Evolutionary conservation across 2,329 filamentous ascomycete genomes (phyloP).

Genomic region (Apiospora sp.): DNA sequence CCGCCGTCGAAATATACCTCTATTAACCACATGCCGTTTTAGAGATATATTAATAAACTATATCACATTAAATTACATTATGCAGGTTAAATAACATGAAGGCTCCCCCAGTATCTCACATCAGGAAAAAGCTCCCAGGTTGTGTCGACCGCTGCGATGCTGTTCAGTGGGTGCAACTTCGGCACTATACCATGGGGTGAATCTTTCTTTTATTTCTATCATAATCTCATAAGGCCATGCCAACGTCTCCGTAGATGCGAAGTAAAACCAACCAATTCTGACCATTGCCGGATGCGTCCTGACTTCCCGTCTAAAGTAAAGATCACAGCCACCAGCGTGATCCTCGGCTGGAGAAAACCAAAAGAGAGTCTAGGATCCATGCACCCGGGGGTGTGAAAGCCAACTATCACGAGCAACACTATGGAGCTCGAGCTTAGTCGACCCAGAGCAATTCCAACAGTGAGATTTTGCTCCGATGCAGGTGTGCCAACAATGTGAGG

Average conservation of each 20-base stretch:
- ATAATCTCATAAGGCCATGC: slow-evolving; percentile 18
- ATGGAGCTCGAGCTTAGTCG: neutral
- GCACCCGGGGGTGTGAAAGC: slow-evolving; percentile 2
- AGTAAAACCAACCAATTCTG: neutral
- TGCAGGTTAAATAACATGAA: neutral
- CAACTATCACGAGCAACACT: neutral
- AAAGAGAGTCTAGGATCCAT: slow-evolving; percentile 24
- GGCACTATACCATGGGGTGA: neutral
- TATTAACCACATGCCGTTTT: neutral
- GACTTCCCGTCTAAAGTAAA: slow-evolving; percentile 24
- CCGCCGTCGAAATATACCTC: neutral
- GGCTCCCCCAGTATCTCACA: neutral
- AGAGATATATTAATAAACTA: neutral
- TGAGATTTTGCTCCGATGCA: slow-evolving; percentile 13
- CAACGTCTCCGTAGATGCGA: slow-evolving; percentile 15
- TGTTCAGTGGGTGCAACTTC: neutral
- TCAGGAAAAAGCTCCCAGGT: neutral
- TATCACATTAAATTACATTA: neutral
- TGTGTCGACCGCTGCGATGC: neutral
- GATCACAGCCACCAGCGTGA: slow-evolving; percentile 10
- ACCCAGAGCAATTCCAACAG: slow-evolving; percentile 1
- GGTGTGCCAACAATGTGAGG: neutral
- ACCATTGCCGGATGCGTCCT: neutral
- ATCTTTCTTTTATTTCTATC: slow-evolving; percentile 16
- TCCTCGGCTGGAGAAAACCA: slow-evolving; percentile 15